Evolutionary conservation across 257 asterid species (phyloP).

Genomic region (Avicennia marina): DNA sequence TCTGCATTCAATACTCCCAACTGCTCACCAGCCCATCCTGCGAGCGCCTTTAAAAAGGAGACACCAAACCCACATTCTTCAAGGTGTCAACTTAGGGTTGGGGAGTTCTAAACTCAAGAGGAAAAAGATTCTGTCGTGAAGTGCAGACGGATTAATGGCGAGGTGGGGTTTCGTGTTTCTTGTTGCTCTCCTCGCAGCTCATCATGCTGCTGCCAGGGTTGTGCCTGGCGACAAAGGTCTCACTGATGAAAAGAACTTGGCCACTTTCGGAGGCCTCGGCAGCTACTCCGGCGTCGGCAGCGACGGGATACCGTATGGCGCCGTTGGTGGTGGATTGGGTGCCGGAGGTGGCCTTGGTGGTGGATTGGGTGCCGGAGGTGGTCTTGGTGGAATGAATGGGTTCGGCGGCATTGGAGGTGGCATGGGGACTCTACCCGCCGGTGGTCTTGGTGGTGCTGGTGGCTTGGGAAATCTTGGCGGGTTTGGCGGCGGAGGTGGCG

Average conservation of each 20-base stretch:
- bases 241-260: conserved; percentile 34
- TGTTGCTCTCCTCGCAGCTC: conserved; percentile 24
- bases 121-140: background rate
- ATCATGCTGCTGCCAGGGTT: conserved; percentile 35
- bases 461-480: conserved; percentile 14
- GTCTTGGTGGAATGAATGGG: conserved; percentile 20
- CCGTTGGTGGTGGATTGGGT: conserved; percentile 33
- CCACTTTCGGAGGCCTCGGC: conserved; percentile 35
- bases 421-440: conserved; percentile 19
- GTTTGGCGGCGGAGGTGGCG: conserved; percentile 15
- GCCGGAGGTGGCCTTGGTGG: conserved; percentile 26
- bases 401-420: conserved; percentile 34
- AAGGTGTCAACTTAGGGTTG: conserved; percentile 2
- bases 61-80: background rate
- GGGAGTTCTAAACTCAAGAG: background rate
- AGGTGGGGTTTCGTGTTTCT: conserved; percentile 29
- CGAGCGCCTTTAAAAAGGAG: conserved; percentile 11
- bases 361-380: conserved; percentile 24
- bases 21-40: conserved; percentile 9
- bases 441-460: conserved; percentile 14
- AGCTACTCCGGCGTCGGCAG: conserved; percentile 39
- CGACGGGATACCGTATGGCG: conserved; percentile 43
- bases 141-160: conserved; percentile 36
- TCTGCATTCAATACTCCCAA: conserved; percentile 26
- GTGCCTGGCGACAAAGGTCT: conserved; percentile 23